phyloP scores from a whole-genome alignment of 345 rosid species.

The Populus pruinosa region DNA sequence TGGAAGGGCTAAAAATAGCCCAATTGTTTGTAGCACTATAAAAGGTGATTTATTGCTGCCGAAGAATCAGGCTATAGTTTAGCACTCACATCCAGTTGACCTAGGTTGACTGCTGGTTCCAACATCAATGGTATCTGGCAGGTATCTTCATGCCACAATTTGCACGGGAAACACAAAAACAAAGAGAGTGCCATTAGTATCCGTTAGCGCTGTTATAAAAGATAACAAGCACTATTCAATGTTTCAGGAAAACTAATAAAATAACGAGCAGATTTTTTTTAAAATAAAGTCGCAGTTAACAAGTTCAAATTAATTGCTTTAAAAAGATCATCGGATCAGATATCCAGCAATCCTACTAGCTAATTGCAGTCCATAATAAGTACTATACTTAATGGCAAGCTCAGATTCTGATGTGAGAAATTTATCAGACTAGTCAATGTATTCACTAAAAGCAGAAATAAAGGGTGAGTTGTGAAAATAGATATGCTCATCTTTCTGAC shows the following conservation, averaged over 20 bases:
- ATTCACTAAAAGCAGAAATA: neutral
- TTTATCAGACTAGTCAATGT: neutral
- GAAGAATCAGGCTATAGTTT: slow-evolving; percentile 13
- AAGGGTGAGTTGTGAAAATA: neutral
- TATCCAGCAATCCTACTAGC: neutral
- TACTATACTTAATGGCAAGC: neutral
- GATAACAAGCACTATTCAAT: neutral
- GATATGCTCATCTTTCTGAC: slow-evolving; percentile 23
- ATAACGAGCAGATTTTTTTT: neutral
- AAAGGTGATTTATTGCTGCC: slow-evolving; percentile 14
- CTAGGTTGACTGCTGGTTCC: slow-evolving; percentile 53
- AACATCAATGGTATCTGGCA: slow-evolving; percentile 75
- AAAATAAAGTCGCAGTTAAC: neutral
- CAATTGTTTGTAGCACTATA: slow-evolving; percentile 17
- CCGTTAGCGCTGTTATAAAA: neutral
- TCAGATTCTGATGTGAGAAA: neutral
- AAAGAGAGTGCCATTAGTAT: slow-evolving; percentile 9
- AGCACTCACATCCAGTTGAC: slow-evolving; percentile 62
- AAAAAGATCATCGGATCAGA: neutral
- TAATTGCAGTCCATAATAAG: neutral
- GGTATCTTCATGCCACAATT: slow-evolving; percentile 39
- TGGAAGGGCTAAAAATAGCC: slow-evolving; percentile 10
- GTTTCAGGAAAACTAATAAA: neutral
- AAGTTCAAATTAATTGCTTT: neutral
- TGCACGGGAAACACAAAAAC: neutral